Percentiles rank a stretch among this genome's conserved stretches.
Evolutionary conservation across 2,329 filamentous ascomycete genomes (phyloP).

Genomic region (Calonectria multiphialidica): DNA sequence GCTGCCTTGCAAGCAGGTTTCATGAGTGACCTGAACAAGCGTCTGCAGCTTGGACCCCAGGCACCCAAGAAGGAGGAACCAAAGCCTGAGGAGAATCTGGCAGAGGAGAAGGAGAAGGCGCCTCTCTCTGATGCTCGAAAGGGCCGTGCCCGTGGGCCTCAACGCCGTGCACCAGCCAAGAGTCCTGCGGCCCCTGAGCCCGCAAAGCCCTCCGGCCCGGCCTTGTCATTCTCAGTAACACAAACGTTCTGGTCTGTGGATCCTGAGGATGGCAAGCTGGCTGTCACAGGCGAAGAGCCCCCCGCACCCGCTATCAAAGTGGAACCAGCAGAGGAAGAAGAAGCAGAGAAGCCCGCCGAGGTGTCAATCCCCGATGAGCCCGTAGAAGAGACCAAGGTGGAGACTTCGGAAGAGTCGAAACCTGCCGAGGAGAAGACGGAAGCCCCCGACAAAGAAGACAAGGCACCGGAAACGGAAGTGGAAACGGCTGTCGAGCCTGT

Average conservation of each 20-base stretch:
- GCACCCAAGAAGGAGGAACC: conserved; percentile 80
- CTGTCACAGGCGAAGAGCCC: conserved; percentile 35
- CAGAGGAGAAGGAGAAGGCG: conserved; percentile 74
- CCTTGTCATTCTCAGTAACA: conserved; percentile 60
- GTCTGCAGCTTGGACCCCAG: conserved; percentile 87
- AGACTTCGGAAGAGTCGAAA: conserved; percentile 6
- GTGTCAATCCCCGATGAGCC: background rate
- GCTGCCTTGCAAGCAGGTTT: conserved; percentile 92
- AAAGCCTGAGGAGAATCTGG: conserved; percentile 65
- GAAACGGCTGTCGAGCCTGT: conserved; percentile 50
- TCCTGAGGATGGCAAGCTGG: conserved; percentile 59
- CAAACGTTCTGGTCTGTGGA: conserved; percentile 66
- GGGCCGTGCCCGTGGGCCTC: conserved; percentile 87
- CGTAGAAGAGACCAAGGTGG: background rate
- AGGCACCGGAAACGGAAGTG: conserved; percentile 39
- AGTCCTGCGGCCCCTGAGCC: conserved; percentile 54
- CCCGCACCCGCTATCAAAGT: conserved; percentile 19
- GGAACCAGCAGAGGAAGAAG: conserved; percentile 20
- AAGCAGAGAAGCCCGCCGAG: conserved; percentile 12
- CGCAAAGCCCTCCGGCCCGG: conserved; percentile 44
- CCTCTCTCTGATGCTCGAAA: conserved; percentile 93
- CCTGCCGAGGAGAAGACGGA: conserved; percentile 16
- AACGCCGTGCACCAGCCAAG: conserved; percentile 76
- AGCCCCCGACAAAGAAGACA: conserved; percentile 7
- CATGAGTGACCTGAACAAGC: conserved; percentile 92